These are phyloP conservation scores for Ogataea salicorniae DNA, from an alignment of 805 yeast species.

Conservation along the genomic window DNA sequence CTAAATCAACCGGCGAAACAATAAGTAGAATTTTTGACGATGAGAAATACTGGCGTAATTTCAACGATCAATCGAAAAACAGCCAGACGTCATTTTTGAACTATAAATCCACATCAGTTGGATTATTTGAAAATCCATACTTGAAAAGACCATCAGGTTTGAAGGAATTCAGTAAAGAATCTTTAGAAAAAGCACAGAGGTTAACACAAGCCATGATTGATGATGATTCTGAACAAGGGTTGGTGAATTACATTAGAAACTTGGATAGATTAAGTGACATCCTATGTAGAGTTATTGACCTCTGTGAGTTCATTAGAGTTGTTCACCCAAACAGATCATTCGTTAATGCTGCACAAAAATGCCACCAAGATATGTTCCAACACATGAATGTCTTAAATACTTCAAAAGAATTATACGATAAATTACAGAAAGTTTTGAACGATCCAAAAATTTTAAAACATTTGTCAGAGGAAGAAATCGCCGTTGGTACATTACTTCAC, in stretches of 20 bases:
- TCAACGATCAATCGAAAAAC: constrained; percentile 29
- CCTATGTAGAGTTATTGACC: constrained; percentile 86
- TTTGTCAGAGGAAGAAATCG: constrained; percentile 68
- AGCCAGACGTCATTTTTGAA: constrained; percentile 21
- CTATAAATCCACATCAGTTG: constrained; percentile 34
- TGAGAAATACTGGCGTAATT: constrained; percentile 47
- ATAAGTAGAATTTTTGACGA: constrained; percentile 57
- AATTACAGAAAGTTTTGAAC: constrained; percentile 51
- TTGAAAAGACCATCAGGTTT: constrained; percentile 69
- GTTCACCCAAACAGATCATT: constrained; percentile 74
- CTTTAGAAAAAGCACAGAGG: constrained; percentile 59
- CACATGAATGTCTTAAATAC: constrained; percentile 92
- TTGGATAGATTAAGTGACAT: constrained; percentile 84
- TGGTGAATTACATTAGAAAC: constrained; percentile 49
- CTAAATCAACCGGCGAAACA: constrained; percentile 13
- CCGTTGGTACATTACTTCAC: constrained; percentile 74
- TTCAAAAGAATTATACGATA: constrained; percentile 61
- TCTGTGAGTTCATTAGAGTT: constrained; percentile 87
- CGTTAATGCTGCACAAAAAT: constrained; percentile 75
- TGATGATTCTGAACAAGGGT: constrained; percentile 40
- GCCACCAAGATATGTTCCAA: constrained; percentile 85
- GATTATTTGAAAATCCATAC: constrained; percentile 71
- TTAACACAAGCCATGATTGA: constrained; percentile 53
- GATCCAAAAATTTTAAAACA: constrained; percentile 30
- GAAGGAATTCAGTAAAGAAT: constrained; percentile 55